phyloP scores from a whole-genome alignment of 2,329 filamentous ascomycete genomes.

The Paraphoma sp. region DNA sequence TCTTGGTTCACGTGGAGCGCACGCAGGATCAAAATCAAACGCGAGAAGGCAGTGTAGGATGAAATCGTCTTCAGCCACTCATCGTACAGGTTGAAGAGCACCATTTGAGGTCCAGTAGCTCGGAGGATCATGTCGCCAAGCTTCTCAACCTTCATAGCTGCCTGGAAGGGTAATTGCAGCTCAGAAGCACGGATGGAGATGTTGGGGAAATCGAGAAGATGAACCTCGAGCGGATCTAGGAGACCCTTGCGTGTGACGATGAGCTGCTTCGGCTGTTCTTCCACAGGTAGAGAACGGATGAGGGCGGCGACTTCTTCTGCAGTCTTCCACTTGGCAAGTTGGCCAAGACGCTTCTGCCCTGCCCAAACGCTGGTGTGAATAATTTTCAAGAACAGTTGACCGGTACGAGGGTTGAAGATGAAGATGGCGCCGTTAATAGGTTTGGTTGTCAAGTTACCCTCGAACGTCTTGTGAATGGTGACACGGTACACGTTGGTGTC shows the following conservation, averaged over 20 bases:
- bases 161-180: conserved; percentile 96
- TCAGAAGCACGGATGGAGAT: conserved; percentile 98
- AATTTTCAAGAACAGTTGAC: conserved; percentile 97
- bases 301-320: conserved; percentile 98
- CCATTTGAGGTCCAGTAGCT: conserved; percentile 99
- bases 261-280: conserved; percentile 98
- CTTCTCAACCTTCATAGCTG: conserved; percentile 99
- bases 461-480: conserved; percentile 99
- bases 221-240: conserved; percentile 94
- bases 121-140: conserved; percentile 98
- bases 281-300: conserved; percentile 92
- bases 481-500: conserved; percentile 99
- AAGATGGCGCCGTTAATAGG: conserved; percentile 99
- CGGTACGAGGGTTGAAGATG: conserved; percentile 99
- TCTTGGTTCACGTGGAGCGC: conserved; percentile 97
- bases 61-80: conserved; percentile 99
- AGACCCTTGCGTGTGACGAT: conserved; percentile 98
- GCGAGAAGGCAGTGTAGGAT: conserved; percentile 97
- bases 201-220: conserved; percentile 97
- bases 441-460: conserved; percentile 98
- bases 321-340: conserved; percentile 99
- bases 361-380: conserved; percentile 99
- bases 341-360: conserved; percentile 97
- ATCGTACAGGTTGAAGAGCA: conserved; percentile 97
- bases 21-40: conserved; percentile 89